Evolutionary conservation across 768 basidiomycete genomes (phyloP).

Genomic region (Kwoniella mangroviensis): DNA sequence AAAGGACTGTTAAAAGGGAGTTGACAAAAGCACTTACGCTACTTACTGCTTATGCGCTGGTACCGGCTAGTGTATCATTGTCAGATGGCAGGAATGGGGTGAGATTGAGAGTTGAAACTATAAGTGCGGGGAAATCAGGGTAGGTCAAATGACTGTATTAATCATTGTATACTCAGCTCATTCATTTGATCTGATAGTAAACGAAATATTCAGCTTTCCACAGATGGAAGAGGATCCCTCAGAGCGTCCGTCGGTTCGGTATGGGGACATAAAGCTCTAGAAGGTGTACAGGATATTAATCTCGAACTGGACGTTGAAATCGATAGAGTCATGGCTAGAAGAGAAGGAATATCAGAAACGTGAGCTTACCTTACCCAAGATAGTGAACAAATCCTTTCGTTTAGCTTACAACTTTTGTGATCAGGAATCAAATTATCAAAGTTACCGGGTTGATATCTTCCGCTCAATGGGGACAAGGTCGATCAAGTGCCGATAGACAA

Average conservation of each 20-base stretch:
- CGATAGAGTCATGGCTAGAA: slow-evolving; percentile 65
- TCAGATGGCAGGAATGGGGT: slow-evolving; percentile 62
- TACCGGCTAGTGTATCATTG: slow-evolving; percentile 62
- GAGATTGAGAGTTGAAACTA: slow-evolving; percentile 73
- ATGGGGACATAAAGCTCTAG: slow-evolving; percentile 82
- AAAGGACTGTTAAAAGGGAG: slow-evolving; percentile 85
- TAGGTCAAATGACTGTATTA: slow-evolving; percentile 56
- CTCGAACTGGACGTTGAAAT: slow-evolving; percentile 71
- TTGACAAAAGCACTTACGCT: slow-evolving; percentile 81
- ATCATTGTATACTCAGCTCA: not conserved
- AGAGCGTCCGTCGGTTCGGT: slow-evolving; percentile 71
- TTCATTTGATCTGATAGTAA: slow-evolving; percentile 51
- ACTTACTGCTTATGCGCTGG: slow-evolving; percentile 85
- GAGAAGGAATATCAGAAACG: slow-evolving; percentile 58
- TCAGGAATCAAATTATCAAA: slow-evolving; percentile 58
- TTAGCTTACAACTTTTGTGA: not conserved
- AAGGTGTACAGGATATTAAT: slow-evolving; percentile 74
- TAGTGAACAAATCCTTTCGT: not conserved
- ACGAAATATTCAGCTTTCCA: slow-evolving; percentile 69
- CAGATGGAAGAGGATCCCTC: slow-evolving; percentile 69
- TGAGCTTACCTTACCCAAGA: slow-evolving; percentile 25
- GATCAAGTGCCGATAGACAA: slow-evolving; percentile 81
- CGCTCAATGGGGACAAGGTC: slow-evolving; percentile 73
- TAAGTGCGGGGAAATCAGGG: slow-evolving; percentile 66
- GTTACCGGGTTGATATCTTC: slow-evolving; percentile 84